phyloP scores from a whole-genome alignment of 2,329 filamentous ascomycete species.

The Fusarium coffeatum region DNA sequence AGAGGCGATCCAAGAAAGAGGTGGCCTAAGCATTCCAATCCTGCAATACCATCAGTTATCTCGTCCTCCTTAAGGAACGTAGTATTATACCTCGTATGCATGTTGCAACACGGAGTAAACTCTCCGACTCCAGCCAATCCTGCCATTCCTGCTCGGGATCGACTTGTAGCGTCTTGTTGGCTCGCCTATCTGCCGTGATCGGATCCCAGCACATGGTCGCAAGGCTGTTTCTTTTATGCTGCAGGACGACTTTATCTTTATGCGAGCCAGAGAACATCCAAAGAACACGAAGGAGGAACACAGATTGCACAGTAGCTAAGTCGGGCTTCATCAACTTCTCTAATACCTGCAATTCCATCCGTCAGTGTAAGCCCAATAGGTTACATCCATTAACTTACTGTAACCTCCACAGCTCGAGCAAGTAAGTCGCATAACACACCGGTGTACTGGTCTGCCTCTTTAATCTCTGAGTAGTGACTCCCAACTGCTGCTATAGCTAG shows the following conservation, averaged over 20 bases:
- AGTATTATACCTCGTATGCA: not conserved
- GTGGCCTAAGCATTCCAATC: not conserved
- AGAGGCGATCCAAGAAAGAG: not conserved
- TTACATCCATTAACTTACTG: not conserved
- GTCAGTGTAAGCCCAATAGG: fast-evolving
- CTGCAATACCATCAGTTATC: too few relatives aligned
- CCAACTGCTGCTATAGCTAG: not conserved
- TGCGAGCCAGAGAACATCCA: not conserved
- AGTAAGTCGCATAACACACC: not conserved
- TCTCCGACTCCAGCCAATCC: fast-evolving
- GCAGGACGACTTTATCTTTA: not conserved
- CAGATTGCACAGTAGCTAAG: not conserved
- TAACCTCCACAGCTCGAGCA: not conserved
- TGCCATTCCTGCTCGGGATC: not conserved
- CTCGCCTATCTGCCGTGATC: not conserved
- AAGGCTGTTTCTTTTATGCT: not conserved
- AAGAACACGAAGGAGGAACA: not conserved
- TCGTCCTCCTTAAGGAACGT: too few relatives aligned
- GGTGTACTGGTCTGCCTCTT: not conserved
- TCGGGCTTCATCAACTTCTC: not conserved
- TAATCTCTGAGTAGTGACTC: not conserved
- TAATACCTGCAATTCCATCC: not conserved
- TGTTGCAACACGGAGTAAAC: not conserved
- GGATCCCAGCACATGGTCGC: not conserved
- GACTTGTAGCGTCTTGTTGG: not conserved